Conservation (phyloP, 169 alveolate genomes). For the Eimeria zaria region DNA sequence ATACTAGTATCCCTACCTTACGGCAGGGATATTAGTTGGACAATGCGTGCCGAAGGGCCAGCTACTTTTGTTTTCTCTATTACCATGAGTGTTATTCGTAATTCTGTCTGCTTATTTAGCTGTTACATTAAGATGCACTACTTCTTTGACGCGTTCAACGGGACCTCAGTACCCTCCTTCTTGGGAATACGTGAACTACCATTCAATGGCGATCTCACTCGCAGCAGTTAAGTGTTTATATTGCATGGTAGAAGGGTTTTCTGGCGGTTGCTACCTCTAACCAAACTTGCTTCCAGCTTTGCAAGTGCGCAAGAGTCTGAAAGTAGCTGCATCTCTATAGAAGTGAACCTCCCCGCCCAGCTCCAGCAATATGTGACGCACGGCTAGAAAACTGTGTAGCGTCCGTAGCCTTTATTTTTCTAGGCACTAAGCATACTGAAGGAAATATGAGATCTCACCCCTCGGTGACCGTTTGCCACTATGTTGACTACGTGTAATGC, state of each 20-base stretch:
- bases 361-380: not conserved
- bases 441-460: not conserved
- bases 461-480: not conserved
- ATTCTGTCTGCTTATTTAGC: not conserved
- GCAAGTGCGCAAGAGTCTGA: not conserved
- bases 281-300: not conserved
- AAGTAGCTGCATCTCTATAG: not conserved
- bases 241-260: not conserved
- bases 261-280: not conserved
- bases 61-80: not conserved
- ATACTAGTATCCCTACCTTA: no score
- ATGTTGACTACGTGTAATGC: not conserved
- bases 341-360: not conserved
- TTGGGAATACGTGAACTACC: not conserved
- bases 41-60: not conserved
- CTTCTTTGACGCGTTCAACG: not conserved
- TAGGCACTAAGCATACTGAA: not conserved
- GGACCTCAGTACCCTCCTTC: not conserved
- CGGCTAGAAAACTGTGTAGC: not conserved
- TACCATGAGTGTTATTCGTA: not conserved
- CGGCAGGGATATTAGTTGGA: not conserved
- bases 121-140: not conserved
- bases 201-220: no score
- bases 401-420: not conserved
- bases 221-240: not conserved